Base-by-base conservation (phyloP, 2,329 filamentous ascomycete species). In the Xylariaceae sp. region DNA sequence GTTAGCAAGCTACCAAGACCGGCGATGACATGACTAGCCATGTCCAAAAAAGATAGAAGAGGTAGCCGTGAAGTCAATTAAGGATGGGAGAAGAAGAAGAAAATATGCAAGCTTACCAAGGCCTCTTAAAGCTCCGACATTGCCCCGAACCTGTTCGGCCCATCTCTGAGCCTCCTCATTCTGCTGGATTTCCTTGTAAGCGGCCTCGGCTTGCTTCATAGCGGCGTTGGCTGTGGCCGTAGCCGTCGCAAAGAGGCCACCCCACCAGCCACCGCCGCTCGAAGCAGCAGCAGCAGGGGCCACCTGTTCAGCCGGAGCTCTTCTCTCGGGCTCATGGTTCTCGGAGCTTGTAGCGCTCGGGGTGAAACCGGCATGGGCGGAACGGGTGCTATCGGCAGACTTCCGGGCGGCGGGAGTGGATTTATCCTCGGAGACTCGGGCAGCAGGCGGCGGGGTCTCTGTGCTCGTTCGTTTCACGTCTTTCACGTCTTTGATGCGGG, bases 151-250 rank as follows among this genome's bases (percentile, higher is more conserved):
- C 73, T 97, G 93, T 56, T 96, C 90, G 1, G 92, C 90, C 92
- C 93, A 99, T 73, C 90, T 89, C 78, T 93, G 92, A 55, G 93
- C 94, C 74, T 99, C 94, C 72, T 97, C 92, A 69, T 96, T 97
- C 72, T 94, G 88, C 73, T 96, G 90, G 52, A 99, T 92, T 74
- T 97, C 91, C 73, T 93, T 96, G 65, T 96, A 92, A 0, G 92
- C 88, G 6, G 88, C 90, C 75, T 97, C 92, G 51, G 94, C 93
- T 73, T 93, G 90, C 79, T 95, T 96, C 76, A 95, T 86, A 30
- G 88, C 90, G n/a, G 89, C 88, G 65, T 70, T 78, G 30, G 77
- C 83, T 39, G 81, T 81, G 53, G 81, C 80, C 56, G 78, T 83
- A 35, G 88, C 88, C 0, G 90, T 92, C 48, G 89, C 90, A 69